Conservation (phyloP, 495 filamentous ascomycete species). For the Arthonia radiata region DNA sequence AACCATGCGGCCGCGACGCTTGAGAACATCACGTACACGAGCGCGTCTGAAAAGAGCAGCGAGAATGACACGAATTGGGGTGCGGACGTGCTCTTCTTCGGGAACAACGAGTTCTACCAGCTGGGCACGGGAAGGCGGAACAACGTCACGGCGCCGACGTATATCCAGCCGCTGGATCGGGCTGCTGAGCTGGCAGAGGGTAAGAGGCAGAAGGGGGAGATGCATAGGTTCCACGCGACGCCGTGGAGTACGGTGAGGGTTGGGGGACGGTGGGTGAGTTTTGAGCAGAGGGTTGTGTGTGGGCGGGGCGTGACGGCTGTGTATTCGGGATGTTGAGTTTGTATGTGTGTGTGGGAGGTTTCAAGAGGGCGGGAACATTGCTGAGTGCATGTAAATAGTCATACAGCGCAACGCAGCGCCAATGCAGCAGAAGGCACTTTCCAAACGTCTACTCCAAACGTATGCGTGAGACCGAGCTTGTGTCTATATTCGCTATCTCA, state of each 20-base stretch:
- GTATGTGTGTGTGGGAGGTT: too few relatives aligned
- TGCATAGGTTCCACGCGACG: conserved; percentile 64
- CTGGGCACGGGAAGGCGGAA: conserved; percentile 75
- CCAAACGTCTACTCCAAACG: too few relatives aligned
- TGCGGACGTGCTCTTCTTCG: conserved; percentile 74
- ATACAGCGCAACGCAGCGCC: too few relatives aligned
- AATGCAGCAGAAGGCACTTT: too few relatives aligned
- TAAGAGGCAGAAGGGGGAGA: conserved; percentile 25
- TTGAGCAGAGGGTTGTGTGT: conserved; percentile 80
- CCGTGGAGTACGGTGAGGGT: conserved; percentile 44
- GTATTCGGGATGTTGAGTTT: conserved; percentile 30
- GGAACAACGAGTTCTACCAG: conserved; percentile 81
- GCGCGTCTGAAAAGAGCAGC: conserved; percentile 19
- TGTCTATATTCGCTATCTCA: too few relatives aligned
- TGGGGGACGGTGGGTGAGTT: conserved; percentile 33
- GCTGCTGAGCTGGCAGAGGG: conserved; percentile 21
- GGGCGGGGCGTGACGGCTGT: conserved; percentile 65
- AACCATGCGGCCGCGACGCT: conserved; percentile 61
- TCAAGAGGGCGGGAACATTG: too few relatives aligned
- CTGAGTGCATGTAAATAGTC: too few relatives aligned
- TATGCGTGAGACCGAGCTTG: too few relatives aligned
- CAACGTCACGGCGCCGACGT: conserved; percentile 44
- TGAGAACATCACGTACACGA: conserved; percentile 46
- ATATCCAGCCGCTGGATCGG: conserved; percentile 51
- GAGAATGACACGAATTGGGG: conserved; percentile 55